These are phyloP conservation scores for Petrea volubilis DNA, from an alignment of 257 asterid genomes.

Conservation along the genomic window DNA sequence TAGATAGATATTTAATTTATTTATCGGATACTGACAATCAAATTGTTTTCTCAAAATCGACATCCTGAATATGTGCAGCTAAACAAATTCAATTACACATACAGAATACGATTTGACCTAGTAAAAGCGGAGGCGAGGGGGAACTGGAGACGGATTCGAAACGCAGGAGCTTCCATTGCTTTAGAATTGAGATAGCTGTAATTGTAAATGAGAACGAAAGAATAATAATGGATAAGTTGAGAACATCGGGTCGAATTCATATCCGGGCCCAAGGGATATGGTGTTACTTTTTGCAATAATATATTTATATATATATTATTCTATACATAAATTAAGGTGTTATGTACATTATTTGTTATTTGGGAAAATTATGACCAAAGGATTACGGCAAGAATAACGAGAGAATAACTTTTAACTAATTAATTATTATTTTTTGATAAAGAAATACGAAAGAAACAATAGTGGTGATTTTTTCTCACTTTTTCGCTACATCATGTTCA, in stretches of 20 bases:
- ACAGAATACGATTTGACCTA: slow-evolving; percentile 28
- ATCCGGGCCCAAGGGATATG: neutral
- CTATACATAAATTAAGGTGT: no score
- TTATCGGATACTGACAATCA: neutral
- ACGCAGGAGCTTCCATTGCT: slow-evolving; percentile 50
- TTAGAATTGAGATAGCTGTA: neutral
- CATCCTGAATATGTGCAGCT: neutral
- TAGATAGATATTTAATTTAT: neutral
- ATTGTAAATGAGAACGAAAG: slow-evolving; percentile 5
- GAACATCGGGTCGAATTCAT: neutral
- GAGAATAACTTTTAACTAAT: no score
- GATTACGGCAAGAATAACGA: no score
- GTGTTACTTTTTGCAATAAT: no score
- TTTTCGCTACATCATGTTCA: no score
- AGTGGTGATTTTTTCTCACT: no score
- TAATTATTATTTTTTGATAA: no score
- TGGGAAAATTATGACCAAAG: no score
- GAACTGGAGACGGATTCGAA: slow-evolving; percentile 29
- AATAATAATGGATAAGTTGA: neutral
- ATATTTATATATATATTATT: no score
- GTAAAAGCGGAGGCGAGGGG: slow-evolving; percentile 19
- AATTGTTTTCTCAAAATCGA: neutral
- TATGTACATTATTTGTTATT: no score
- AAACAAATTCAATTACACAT: neutral
- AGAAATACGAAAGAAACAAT: no score